phyloP scores from a whole-genome alignment of 805 yeast genomes.

The Kluyveromyces siamensis region DNA sequence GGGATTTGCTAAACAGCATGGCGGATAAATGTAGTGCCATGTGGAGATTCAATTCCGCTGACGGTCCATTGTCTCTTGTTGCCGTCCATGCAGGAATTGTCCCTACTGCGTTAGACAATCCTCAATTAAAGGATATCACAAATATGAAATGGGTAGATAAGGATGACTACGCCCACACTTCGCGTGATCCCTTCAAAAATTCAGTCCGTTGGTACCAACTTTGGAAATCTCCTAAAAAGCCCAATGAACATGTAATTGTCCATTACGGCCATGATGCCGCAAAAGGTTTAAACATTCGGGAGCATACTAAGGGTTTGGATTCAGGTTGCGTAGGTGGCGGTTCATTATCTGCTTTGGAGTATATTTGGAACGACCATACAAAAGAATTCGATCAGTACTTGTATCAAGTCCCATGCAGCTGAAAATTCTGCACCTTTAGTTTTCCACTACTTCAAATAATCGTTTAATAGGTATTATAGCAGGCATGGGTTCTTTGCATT shows the following conservation, averaged over 20 bases:
- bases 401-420: constrained; percentile 9
- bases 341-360: constrained; percentile 46
- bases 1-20: constrained; percentile 9
- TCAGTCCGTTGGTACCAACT: constrained; percentile 48
- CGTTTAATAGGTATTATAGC: no score
- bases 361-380: constrained; percentile 7
- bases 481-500: no score
- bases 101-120: constrained; percentile 43
- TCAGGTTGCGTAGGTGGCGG: constrained; percentile 76
- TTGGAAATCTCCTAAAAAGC: constrained; percentile 34
- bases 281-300: constrained; percentile 56
- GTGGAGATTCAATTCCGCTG: constrained; percentile 10
- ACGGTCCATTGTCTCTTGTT: constrained; percentile 29
- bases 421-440: not conserved
- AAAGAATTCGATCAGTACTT: constrained; percentile 5
- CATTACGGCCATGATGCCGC: constrained; percentile 88
- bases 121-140: constrained; percentile 55
- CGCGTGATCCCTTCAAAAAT: constrained; percentile 16
- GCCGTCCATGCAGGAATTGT: constrained; percentile 81
- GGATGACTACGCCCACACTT: constrained; percentile 44
- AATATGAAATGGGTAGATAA: constrained; percentile 63
- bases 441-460: no score
- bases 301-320: constrained; percentile 73
- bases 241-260: constrained; percentile 34
- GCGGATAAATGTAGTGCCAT: constrained; percentile 16